Percentiles rank a stretch among this genome's conserved stretches.
phyloP scores from a whole-genome alignment of 176 grass and related monocot genomes.

The Zea luxurians region DNA sequence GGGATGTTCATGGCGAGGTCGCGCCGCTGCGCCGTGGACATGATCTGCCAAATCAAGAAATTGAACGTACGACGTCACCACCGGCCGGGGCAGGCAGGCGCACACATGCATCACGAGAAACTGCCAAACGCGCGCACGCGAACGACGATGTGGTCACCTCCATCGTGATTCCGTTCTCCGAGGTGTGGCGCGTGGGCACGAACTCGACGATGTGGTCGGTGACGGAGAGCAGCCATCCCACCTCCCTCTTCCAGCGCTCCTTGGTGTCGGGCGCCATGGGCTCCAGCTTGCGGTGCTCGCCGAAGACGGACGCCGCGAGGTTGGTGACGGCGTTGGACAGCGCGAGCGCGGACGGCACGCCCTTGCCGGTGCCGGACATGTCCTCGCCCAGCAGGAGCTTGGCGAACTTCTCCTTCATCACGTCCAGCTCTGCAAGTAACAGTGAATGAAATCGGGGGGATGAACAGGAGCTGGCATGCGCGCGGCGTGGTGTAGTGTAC shows the following conservation, averaged over 20 bases:
- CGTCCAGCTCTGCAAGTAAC: constrained; percentile 46
- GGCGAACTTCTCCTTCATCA: constrained; percentile 86
- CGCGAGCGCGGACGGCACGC: constrained; percentile 85
- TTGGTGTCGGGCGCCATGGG: constrained; percentile 74
- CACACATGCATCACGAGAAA: no score
- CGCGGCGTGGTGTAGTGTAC: constrained; percentile 9
- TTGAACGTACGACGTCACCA: no score
- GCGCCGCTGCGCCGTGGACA: constrained; percentile 77
- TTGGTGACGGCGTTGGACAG: constrained; percentile 86
- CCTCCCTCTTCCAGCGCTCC: constrained; percentile 76
- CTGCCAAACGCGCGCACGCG: no score
- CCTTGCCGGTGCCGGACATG: constrained; percentile 87
- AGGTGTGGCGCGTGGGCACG: constrained; percentile 65
- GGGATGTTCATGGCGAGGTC: constrained; percentile 91
- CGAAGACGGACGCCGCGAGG: constrained; percentile 73
- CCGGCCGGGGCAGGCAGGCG: no score
- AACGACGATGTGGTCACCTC: constrained; percentile 25
- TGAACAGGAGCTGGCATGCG: no score
- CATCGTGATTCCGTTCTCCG: constrained; percentile 79
- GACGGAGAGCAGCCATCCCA: constrained; percentile 84
- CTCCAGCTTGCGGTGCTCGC: constrained; percentile 80
- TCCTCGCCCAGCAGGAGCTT: constrained; percentile 89
- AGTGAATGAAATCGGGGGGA: no score
- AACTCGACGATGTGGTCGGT: constrained; percentile 97
- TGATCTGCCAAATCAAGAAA: constrained; percentile 43